phyloP scores from a whole-genome alignment of 139 green algal genomes.

The Chlorella sp. region DNA sequence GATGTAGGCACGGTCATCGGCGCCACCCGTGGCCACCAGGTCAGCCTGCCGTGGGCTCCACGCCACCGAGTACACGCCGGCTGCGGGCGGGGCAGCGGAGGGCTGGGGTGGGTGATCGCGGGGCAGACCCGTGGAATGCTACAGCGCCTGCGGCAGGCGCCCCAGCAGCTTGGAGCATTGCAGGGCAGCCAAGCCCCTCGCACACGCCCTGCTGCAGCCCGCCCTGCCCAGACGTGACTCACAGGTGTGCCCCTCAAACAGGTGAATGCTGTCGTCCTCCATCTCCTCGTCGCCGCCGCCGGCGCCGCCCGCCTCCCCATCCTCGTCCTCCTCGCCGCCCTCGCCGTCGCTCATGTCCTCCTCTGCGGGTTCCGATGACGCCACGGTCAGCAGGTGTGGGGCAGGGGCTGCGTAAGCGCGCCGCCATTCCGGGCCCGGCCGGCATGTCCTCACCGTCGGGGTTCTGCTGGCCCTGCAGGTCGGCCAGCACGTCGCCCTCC shows the following conservation, averaged over 20 bases:
- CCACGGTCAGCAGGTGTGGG: too few relatives aligned
- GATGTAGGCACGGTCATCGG: slow-evolving; percentile 82
- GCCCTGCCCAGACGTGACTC: neutral
- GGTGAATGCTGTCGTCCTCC: slow-evolving; percentile 75
- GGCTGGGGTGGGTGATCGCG: neutral
- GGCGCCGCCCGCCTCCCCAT: neutral
- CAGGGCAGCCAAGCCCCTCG: too few relatives aligned
- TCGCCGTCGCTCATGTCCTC: slow-evolving; percentile 32
- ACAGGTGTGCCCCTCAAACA: slow-evolving; percentile 73
- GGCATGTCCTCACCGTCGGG: neutral
- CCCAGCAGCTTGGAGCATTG: too few relatives aligned
- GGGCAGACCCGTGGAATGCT: too few relatives aligned
- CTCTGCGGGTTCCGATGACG: slow-evolving; percentile 1
- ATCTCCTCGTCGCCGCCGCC: slow-evolving; percentile 34
- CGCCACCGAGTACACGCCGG: slow-evolving; percentile 79
- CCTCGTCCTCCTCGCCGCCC: slow-evolving; percentile 43
- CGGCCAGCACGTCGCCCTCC: slow-evolving; percentile 68
- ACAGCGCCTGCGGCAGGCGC: too few relatives aligned
- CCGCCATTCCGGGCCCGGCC: too few relatives aligned
- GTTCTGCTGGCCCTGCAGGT: slow-evolving; percentile 54
- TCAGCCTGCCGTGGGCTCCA: slow-evolving; percentile 71
- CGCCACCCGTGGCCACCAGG: slow-evolving; percentile 81
- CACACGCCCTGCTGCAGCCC: too few relatives aligned
- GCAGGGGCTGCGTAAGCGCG: too few relatives aligned
- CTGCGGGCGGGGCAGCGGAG: slow-evolving; percentile 39